Base-by-base conservation (phyloP, 192 early-diverging fungal genomes). In the Obelidium mucronatum region DNA sequence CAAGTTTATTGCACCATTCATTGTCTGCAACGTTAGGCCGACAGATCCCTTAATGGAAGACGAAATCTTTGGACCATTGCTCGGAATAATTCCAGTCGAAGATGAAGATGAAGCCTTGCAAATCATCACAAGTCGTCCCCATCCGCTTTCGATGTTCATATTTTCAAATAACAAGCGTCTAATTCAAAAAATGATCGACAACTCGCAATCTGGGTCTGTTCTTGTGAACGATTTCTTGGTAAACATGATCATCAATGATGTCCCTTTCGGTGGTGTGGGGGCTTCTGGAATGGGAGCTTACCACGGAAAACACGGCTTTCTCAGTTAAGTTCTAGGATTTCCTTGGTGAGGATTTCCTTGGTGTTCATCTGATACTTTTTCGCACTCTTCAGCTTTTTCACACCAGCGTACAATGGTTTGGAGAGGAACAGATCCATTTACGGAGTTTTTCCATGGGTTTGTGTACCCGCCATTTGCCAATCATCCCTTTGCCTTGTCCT, bases 201-300 rank as follows among this genome's bases (percentile, higher is more conserved):
- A 88, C 37, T 94, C 93, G 3, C 87, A 87, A 63, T 93, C 95
- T 6, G 97, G 97, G 40, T 83, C 82, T 59, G 91, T 86, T 5
- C 73, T 85, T 28, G 89, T 93, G 70, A 99, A 99, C 81, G 96
- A 97, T 78, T 82, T 87, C 11, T 68, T 95, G 70, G 82, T 94
- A 65, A 91, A 93, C 76, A 88, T 85, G 67, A 65, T 68, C 58
- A 82, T 79, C 28, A 42, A 79, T 37, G 72, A 75, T 28, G 67
- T 94, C n/a, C 96, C 96, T 51, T 97, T 97, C 79, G 95, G 95
- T 54, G 97, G 96, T 53, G 88, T 93, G 0, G 96, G 96, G 0
- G 75, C 81, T 0, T 96, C 94, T 6, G 97, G 97, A 1, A 88
- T 94, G 37, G 97, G 97, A 60, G 83, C 74, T 42, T 97, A 97